A percentile compares a stretch with the other conserved stretches of the same genome.
Conservation (phyloP, 1,284 basidiomycete species). For the Heterobasidion parviporum region DNA sequence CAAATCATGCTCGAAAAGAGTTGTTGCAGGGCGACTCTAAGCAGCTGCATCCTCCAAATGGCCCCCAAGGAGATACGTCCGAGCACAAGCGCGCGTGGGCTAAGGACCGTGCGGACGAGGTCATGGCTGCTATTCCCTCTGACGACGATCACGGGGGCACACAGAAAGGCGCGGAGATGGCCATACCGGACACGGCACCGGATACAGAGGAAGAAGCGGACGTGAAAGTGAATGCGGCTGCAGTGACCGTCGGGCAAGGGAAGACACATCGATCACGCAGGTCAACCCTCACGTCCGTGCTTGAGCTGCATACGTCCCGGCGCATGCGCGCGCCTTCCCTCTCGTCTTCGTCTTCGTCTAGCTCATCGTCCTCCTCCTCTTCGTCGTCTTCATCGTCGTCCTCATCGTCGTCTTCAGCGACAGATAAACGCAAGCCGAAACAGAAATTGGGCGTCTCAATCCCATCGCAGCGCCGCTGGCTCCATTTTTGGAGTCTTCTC, state of each 20-base stretch:
- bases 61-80: conserved; percentile 1
- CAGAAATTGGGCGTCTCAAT: conserved; percentile 61
- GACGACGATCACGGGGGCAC: conserved; percentile 17
- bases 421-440: conserved; percentile 5
- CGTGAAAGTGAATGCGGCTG: background rate
- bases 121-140: conserved; percentile 38
- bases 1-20: too few species aligned
- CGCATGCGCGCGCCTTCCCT: conserved; percentile 47
- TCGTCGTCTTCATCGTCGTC: conserved; percentile 2
- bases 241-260: background rate
- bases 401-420: background rate
- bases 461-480: conserved; percentile 65
- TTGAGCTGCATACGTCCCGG: conserved; percentile 59
- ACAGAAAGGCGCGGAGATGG: background rate
- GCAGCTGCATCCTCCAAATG: too few species aligned
- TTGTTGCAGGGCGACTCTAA: too few species aligned
- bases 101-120: conserved; percentile 31
- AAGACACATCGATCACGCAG: background rate
- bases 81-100: background rate
- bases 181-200: conserved; percentile 9
- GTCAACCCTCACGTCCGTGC: conserved; percentile 39
- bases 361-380: conserved; percentile 2
- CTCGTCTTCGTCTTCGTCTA: conserved; percentile 6
- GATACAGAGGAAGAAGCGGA: conserved; percentile 1
- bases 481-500: conserved; percentile 68